Base-by-base conservation (phyloP, 2,329 filamentous ascomycete species). In the Aurifilum marmelostoma region DNA sequence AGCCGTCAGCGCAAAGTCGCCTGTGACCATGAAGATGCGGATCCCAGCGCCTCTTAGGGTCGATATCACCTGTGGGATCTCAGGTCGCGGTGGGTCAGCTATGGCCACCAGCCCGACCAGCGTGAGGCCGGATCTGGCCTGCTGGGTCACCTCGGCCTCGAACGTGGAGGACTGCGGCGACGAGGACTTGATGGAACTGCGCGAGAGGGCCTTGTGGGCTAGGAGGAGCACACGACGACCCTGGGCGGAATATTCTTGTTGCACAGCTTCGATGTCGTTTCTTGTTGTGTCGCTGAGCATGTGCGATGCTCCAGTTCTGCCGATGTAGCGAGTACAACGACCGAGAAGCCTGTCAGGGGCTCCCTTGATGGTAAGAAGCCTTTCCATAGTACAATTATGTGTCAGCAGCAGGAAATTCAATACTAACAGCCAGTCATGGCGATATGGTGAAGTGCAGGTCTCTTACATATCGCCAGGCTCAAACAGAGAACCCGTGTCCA, bases 1-100 rank as follows among this genome's bases (percentile, higher is more conserved):
- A 0, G 92, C 91, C 0, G 92, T 94, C 21, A 93, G 83, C 34
- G 89, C 89, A 76, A 92, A 93, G 75, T 94, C 92, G 12, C 92
- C 91, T 1, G 92, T 94, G 0, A 94, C 91, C 91, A 94, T 94
- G 77, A 92, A 90, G 39, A 93, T 88, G n/a, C 89, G 83, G 66
- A 94, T 91, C 1, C 90, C 90, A 4, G 92, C 92, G 1, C 86
- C 83, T 16, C 91, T 86, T 21, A 93, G 82, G 0, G 86, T 91
- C n/a, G 82, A 80, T 56, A 93, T 87, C 0, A 91, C 88, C 2
- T 85, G 85, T 0, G 86, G 88, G 4, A 92, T 92, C 76, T 94
- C 92, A 0, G 88, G 85, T 0, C 92, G 89, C 66, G 92, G 88
- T 1, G 92, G 92, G 73, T 95, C 92, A 65, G 93, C 92, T 41